Evolutionary conservation across 2,329 filamentous ascomycete species (phyloP), one percentile per base, ranked within the genome.

Genomic region (Colletotrichum navitas): DNA sequence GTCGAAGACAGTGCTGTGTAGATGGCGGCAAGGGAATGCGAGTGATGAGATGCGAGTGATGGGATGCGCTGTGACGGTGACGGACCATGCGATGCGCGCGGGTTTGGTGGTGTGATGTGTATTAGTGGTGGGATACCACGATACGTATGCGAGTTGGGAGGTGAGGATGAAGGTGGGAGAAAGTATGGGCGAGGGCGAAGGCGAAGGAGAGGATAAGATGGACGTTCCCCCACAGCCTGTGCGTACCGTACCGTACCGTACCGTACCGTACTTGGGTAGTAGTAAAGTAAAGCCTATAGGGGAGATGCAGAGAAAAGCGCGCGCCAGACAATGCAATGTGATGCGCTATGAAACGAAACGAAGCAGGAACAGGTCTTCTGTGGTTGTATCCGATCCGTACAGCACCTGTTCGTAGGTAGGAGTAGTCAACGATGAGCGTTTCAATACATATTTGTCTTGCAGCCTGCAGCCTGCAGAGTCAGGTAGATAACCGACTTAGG

Each of bases 271-370:
- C 36, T 39, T 39, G 10, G 16, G 34, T 36, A 11, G 34, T 34
- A 34, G 34, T 34, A n/a, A n/a, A n/a, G n/a, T n/a, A n/a, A n/a
- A n/a, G n/a, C n/a, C n/a, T n/a, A n/a, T n/a, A n/a, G n/a, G n/a
- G 43, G 18, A 26, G 21, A 21, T 51, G 43, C 32, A 51, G 63
- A 56, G 12, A 21, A 49, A 49, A 52, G 47, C 34, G 65, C 55
- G 59, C 47, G 65, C 41, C 66, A 60, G 60, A 12, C 24, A 51
- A 26, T 65, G 52, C 52, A 39, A 58, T 47, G 34, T 32, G 61
- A 41, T 39, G 29, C 32, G 47, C 45, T 26, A 21, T 41, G 58
- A 55, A 52, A 63, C 65, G 64, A 61, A 51, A 67, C 49, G 47
- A 34, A 63, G 34, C 26, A 51, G 59, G 24, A 18, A 62, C 43